Evolutionary conservation across 2,329 filamentous ascomycete genomes (phyloP).

Genomic region (Botrytis fragariae): DNA sequence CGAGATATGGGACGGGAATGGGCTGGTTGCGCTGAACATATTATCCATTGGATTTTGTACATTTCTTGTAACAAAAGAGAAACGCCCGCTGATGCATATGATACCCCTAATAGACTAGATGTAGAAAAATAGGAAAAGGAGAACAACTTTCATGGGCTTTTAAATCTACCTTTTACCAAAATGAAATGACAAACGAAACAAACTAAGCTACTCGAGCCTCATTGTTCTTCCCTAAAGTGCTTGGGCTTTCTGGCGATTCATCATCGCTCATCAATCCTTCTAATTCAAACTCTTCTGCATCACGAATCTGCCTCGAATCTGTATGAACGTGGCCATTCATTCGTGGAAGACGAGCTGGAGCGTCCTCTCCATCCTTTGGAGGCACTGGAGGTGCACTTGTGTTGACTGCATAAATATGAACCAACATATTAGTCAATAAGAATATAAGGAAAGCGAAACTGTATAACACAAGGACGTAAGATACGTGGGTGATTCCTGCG

Average conservation of each 20-base stretch:
- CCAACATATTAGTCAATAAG: slow-evolving; percentile 83
- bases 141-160: neutral
- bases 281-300: slow-evolving; percentile 91
- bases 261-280: slow-evolving; percentile 88
- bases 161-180: slow-evolving; percentile 9
- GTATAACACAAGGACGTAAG: slow-evolving; percentile 89
- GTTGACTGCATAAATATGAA: slow-evolving; percentile 73
- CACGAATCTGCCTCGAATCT: slow-evolving; percentile 61
- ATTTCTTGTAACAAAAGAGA: slow-evolving; percentile 13
- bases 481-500: slow-evolving; percentile 79
- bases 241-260: slow-evolving; percentile 59
- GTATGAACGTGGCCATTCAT: slow-evolving; percentile 39
- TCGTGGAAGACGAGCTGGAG: slow-evolving; percentile 29
- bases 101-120: slow-evolving; percentile 15
- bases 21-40: neutral
- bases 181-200: slow-evolving; percentile 15
- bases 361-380: slow-evolving; percentile 35
- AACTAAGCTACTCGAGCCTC: slow-evolving; percentile 31
- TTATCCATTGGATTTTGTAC: neutral
- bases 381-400: slow-evolving; percentile 41
- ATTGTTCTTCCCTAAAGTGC: slow-evolving; percentile 49
- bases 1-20: neutral
- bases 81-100: slow-evolving; percentile 15
- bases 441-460: slow-evolving; percentile 88
- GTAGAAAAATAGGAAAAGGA: neutral